These are phyloP conservation scores for Hyphopichia fennica DNA, from an alignment of 1,139 yeast species.

Conservation along the genomic window DNA sequence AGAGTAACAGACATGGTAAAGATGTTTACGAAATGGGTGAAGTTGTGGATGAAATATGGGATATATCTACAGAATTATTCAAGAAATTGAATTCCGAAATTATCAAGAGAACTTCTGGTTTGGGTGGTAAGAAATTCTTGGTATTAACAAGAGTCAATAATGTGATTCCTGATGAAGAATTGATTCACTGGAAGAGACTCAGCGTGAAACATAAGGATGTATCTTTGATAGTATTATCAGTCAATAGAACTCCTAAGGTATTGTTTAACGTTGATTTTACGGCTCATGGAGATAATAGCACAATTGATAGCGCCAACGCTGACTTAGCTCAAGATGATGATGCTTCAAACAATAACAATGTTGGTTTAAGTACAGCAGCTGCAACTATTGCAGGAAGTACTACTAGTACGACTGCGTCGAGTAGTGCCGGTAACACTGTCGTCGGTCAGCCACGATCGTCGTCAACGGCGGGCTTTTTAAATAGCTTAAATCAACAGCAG, in stretches of 20 bases:
- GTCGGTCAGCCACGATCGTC: not conserved
- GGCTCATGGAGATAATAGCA: not conserved
- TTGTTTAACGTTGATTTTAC: conserved; percentile 31
- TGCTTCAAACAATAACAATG: conserved; percentile 1
- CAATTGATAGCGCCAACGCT: not conserved
- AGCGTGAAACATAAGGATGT: conserved; percentile 61
- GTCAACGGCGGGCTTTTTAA: not conserved
- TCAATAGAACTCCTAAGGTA: conserved; percentile 61
- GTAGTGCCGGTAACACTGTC: conserved; percentile 1
- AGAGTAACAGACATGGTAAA: conserved; percentile 8
- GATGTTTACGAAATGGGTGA: conserved; percentile 30
- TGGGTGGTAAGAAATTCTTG: conserved; percentile 59
- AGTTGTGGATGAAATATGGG: conserved; percentile 43
- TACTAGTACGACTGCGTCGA: conserved; percentile 1
- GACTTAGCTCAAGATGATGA: not conserved
- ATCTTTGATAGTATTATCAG: conserved; percentile 72
- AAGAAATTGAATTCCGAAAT: conserved; percentile 35
- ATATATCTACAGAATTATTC: conserved; percentile 37
- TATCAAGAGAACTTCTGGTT: conserved; percentile 28
- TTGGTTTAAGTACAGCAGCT: conserved; percentile 1
- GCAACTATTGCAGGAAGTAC: conserved; percentile 3
- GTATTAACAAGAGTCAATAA: conserved; percentile 70
- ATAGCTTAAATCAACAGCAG: not conserved
- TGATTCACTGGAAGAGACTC: conserved; percentile 73
- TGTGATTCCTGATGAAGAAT: conserved; percentile 75